Evolutionary conservation across 176 grass and related monocot species (phyloP).

Genomic region (Eleusine indica): DNA sequence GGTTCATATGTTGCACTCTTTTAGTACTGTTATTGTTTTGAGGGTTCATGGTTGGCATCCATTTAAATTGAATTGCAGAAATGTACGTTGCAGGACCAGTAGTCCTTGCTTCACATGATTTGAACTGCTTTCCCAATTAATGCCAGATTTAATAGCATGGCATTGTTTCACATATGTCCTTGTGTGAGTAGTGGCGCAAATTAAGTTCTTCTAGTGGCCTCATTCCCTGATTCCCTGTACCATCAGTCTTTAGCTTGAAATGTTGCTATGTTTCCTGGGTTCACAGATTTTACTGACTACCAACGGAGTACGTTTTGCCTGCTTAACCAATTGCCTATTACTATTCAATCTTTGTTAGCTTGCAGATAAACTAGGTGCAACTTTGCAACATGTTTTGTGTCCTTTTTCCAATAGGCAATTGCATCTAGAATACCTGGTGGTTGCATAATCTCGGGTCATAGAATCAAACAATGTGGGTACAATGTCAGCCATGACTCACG

Average conservation of each 20-base stretch:
- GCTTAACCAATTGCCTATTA: background rate
- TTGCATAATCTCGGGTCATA: conserved; percentile 10
- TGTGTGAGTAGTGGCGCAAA: background rate
- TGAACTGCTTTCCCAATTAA: conserved; percentile 18
- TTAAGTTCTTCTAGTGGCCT: conserved; percentile 11
- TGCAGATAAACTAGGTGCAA: conserved; percentile 18
- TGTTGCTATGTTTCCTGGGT: conserved; percentile 1
- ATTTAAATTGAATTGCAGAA: conserved; percentile 24
- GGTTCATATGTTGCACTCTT: conserved; percentile 33
- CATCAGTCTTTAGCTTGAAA: background rate
- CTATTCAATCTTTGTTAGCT: background rate
- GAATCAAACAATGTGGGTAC: background rate
- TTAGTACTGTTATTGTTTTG: conserved; percentile 2
- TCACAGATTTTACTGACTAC: background rate
- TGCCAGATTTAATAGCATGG: conserved; percentile 4
- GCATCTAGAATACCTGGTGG: background rate
- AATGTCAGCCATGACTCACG: background rate
- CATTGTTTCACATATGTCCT: background rate
- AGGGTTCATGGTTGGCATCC: conserved; percentile 10
- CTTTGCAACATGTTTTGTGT: conserved; percentile 15
- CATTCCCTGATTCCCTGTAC: background rate
- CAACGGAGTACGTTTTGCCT: background rate
- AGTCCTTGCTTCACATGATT: conserved; percentile 34
- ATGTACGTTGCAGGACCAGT: conserved; percentile 15
- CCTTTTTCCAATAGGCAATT: background rate